Evolutionary conservation across 768 basidiomycete species (phyloP).

Genomic region (Mycena kentingensis): DNA sequence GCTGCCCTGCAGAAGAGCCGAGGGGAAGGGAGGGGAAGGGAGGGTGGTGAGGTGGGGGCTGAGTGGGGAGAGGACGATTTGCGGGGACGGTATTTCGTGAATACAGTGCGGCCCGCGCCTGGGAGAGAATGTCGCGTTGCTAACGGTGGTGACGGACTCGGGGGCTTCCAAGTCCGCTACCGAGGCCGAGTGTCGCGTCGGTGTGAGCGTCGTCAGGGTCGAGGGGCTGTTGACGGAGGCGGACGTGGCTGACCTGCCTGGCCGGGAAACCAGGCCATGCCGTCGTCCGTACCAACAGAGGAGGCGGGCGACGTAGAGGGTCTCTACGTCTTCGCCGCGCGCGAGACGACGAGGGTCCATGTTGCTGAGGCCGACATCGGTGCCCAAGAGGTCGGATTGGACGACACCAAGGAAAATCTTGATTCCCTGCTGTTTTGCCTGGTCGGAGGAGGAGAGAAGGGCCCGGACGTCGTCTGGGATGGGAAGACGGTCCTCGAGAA

Average conservation of each 20-base stretch:
- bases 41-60: constrained; percentile 1
- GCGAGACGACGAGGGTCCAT: constrained; percentile 70
- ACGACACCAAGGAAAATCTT: constrained; percentile 77
- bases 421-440: constrained; percentile 60
- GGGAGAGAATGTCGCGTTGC: constrained; percentile 19
- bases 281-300: constrained; percentile 68
- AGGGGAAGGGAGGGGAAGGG: constrained; percentile 5
- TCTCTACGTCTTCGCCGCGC: constrained; percentile 64
- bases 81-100: constrained; percentile 51
- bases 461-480: constrained; percentile 31
- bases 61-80: constrained; percentile 30
- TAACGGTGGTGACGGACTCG: constrained; percentile 35
- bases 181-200: constrained; percentile 26
- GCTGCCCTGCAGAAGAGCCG: constrained; percentile 2
- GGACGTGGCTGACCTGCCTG: constrained; percentile 6
- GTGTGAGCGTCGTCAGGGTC: constrained; percentile 33
- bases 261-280: constrained; percentile 36
- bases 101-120: constrained; percentile 45
- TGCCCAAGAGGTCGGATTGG: constrained; percentile 60
- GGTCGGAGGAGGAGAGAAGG: constrained; percentile 22
- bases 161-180: constrained; percentile 12
- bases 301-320: constrained; percentile 63
- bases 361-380: constrained; percentile 63
- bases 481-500: constrained; percentile 58
- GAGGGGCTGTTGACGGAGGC: constrained; percentile 26